phyloP scores from a whole-genome alignment of 108 stramenopile genomes.

The Stephanodiscus triporus region DNA sequence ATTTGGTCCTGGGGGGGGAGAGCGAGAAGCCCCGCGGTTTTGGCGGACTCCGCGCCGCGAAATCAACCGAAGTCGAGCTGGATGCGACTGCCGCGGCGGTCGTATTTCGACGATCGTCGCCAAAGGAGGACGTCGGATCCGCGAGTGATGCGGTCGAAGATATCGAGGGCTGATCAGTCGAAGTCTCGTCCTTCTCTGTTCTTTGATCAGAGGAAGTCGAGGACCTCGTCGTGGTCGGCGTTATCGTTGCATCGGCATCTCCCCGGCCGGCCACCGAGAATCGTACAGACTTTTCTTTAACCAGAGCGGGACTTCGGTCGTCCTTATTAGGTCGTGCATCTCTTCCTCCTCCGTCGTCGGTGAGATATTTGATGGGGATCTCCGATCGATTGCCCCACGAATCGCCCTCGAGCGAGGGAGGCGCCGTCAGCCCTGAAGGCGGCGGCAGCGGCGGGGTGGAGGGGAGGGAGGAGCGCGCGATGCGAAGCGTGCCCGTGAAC shows the following conservation, averaged over 20 bases:
- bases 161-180: neutral
- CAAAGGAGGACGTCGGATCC: neutral
- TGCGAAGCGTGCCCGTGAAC: slow-evolving; percentile 30
- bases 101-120: neutral
- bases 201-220: no score
- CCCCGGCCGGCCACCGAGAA: no score
- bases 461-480: neutral
- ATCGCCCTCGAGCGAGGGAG: neutral
- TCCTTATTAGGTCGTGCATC: neutral
- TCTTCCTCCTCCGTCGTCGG: neutral
- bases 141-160: no score
- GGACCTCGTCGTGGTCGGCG: neutral
- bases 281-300: no score
- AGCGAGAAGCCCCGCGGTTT: neutral
- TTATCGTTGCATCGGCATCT: neutral
- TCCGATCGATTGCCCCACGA: neutral
- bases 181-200: no score
- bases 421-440: neutral
- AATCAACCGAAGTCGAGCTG: neutral
- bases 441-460: neutral
- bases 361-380: neutral
- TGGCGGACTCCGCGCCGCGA: neutral
- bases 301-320: neutral
- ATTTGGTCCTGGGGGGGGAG: slow-evolving; percentile 12
- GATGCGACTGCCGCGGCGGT: neutral